Evolutionary conservation across 495 filamentous ascomycete species (phyloP).

Genomic region (Bombardia bombarda): DNA sequence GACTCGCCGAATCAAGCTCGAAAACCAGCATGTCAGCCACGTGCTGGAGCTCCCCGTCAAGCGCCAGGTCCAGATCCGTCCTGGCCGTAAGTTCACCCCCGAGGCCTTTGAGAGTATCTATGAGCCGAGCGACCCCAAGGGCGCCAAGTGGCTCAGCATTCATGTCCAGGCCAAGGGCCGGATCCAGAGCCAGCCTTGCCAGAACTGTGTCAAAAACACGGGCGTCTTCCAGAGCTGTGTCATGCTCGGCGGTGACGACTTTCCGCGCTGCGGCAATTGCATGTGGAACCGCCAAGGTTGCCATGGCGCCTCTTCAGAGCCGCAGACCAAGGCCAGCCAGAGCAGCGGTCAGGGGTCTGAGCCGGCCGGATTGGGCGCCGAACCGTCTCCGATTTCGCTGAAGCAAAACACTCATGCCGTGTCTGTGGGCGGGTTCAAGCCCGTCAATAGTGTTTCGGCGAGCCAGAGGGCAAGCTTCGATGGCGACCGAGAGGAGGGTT

Average conservation of each 20-base stretch:
- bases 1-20: constrained; percentile 5
- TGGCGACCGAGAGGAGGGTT: background rate
- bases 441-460: constrained; percentile 12
- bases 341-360: background rate
- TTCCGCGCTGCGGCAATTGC: constrained; percentile 26
- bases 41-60: constrained; percentile 15
- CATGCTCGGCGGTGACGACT: constrained; percentile 12
- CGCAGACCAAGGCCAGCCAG: background rate
- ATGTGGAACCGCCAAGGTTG: constrained; percentile 25
- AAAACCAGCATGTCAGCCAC: constrained; percentile 10
- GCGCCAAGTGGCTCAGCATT: constrained; percentile 21
- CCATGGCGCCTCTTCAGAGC: background rate
- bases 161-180: constrained; percentile 25
- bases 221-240: constrained; percentile 22
- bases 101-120: constrained; percentile 17
- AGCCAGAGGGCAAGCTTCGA: background rate
- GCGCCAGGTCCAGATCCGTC: constrained; percentile 18
- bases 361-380: background rate
- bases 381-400: background rate
- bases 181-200: constrained; percentile 14
- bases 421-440: constrained; percentile 14
- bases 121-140: constrained; percentile 16
- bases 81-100: constrained; percentile 14
- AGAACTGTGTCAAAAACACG: constrained; percentile 10
- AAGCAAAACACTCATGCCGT: background rate